Evolutionary conservation across 768 basidiomycete genomes (phyloP), one percentile per base, ranked within the genome.

Genomic region (Daedaleopsis nitida): DNA sequence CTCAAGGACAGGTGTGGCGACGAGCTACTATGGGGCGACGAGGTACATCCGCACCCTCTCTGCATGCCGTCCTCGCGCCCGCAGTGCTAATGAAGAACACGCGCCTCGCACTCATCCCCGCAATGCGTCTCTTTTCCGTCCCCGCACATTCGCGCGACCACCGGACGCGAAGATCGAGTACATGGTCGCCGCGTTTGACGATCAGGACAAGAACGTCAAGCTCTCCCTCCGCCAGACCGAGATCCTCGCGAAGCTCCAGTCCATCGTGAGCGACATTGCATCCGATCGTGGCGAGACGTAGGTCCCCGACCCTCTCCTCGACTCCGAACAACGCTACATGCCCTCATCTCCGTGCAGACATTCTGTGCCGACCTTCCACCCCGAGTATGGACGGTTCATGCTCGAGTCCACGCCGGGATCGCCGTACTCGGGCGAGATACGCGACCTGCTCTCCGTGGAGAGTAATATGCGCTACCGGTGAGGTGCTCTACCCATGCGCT

Each of bases 361-460:
- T 47, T 80, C 86, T 3, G 84, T 94, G 24, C 97, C 97, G 2
- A 91, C 88, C 13, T 98, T 96, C 70, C 97, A 98, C 71, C 96
- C 96, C 17, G 97, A 99, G 75, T 99, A 98, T 77, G 97, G 97
- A 43, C 85, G 96, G 42, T 98, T 92, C 78, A 99, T 99, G 97
- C 83, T 99, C 55, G 97, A 99, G 73, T 94, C 94, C 3, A 99
- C 96, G 0, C 97, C 97, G 0, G 97, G 97, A 2, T 86, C 88
- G 52, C 97, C 97, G 2, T 98, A 98, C 77, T 90, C 92, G 6
- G 94, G 93, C 11, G 88, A 85, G 16, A 85, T 98, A 43, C 81
- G 82, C 24, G 94, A 96, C 73, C 82, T 98, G 19, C 80, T 98
- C 39, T 84, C 88, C 6, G 96, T 99, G 6, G 96, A 99, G 76